Conservation (phyloP, 140 eudicot genomes). For the Flaveria floridana region DNA sequence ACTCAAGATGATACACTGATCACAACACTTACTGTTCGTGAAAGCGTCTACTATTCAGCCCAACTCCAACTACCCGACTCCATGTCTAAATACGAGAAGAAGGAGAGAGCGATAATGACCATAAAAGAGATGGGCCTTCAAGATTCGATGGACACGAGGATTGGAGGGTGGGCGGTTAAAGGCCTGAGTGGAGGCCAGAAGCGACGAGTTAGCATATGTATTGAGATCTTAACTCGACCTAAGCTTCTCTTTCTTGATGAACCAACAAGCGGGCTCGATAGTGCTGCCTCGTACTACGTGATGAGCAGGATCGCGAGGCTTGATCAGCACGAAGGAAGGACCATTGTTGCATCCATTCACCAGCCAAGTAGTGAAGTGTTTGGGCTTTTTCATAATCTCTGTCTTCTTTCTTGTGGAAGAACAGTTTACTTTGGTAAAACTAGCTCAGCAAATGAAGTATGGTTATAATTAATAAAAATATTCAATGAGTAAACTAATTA, state of each 20-base stretch:
- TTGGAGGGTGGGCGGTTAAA: slow-evolving; percentile 49
- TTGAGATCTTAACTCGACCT: slow-evolving; percentile 54
- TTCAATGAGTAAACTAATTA: neutral
- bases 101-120: slow-evolving; percentile 41
- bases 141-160: slow-evolving; percentile 46
- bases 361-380: slow-evolving; percentile 53
- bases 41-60: slow-evolving; percentile 55
- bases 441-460: slow-evolving; percentile 28
- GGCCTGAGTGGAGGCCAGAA: slow-evolving; percentile 66
- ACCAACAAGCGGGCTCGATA: slow-evolving; percentile 68
- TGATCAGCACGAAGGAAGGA: slow-evolving; percentile 31
- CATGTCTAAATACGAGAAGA: slow-evolving; percentile 49
- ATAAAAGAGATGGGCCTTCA: slow-evolving; percentile 57
- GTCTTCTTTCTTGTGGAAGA: slow-evolving; percentile 46
- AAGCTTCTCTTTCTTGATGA: slow-evolving; percentile 58
- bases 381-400: slow-evolving; percentile 46
- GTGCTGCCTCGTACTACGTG: slow-evolving; percentile 56
- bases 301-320: slow-evolving; percentile 51
- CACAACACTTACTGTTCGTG: slow-evolving; percentile 47
- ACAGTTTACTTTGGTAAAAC: slow-evolving; percentile 41
- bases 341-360: slow-evolving; percentile 49
- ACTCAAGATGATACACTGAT: slow-evolving; percentile 60
- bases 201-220: slow-evolving; percentile 58
- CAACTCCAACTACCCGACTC: slow-evolving; percentile 50
- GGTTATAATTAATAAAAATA: too few species aligned